These are phyloP conservation scores for Yamadazyma conglobata DNA, from an alignment of 1,139 yeast species.

Conservation along the genomic window DNA sequence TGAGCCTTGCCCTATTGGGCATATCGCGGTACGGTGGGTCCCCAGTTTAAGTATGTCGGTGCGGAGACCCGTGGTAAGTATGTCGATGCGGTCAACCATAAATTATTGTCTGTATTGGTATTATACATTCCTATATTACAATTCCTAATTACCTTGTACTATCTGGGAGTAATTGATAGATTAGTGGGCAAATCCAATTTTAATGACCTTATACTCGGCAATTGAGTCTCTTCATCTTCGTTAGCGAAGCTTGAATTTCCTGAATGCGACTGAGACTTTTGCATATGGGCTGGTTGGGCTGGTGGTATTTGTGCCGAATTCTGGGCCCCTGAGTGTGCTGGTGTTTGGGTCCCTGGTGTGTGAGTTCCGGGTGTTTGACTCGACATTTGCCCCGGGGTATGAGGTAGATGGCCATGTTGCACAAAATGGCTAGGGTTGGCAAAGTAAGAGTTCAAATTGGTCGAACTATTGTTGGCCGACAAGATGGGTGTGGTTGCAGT, in stretches of 20 bases:
- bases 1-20: too few species aligned
- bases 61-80: not conserved
- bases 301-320: slow-evolving; percentile 27
- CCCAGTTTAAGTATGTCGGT: too few species aligned
- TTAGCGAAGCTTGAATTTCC: slow-evolving; percentile 5
- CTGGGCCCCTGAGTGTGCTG: not conserved
- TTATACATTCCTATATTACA: slow-evolving; percentile 1
- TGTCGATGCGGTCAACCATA: too few species aligned
- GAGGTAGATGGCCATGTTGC: not conserved
- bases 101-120: too few species aligned
- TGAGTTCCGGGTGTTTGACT: not conserved
- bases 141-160: too few species aligned
- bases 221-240: slow-evolving; percentile 14
- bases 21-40: too few species aligned
- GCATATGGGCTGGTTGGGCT: not conserved
- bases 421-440: slow-evolving; percentile 5
- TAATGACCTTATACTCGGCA: slow-evolving; percentile 51
- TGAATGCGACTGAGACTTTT: not conserved
- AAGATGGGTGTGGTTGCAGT: slow-evolving; percentile 42
- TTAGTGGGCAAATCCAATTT: slow-evolving; percentile 48
- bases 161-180: slow-evolving; percentile 21
- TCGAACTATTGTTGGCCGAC: slow-evolving; percentile 43
- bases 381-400: not conserved
- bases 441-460: slow-evolving; percentile 31
- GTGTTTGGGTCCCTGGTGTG: not conserved